These are phyloP conservation scores for Alnus rubra DNA, from an alignment of 306 rosid species.

Conservation along the genomic window DNA sequence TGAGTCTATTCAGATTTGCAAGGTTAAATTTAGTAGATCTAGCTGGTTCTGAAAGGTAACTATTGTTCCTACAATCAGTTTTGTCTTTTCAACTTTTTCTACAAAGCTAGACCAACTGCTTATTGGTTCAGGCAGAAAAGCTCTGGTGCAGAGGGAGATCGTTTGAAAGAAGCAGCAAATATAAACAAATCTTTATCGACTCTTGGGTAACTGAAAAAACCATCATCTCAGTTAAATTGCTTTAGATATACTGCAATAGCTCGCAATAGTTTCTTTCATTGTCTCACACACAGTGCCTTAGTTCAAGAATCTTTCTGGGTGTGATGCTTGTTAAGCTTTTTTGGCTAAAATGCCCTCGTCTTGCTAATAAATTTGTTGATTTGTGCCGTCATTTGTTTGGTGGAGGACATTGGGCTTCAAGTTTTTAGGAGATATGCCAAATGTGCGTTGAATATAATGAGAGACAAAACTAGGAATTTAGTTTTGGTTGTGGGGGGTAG, in stretches of 20 bases:
- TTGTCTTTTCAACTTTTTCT: conserved; percentile 17
- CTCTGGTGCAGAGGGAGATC: conserved; percentile 94
- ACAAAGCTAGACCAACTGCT: conserved; percentile 27
- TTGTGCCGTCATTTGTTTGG: neutral
- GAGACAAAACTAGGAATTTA: too few species aligned
- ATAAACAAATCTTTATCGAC: conserved; percentile 94
- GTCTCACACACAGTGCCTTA: too few species aligned
- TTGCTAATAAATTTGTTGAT: neutral
- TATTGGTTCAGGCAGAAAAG: conserved; percentile 78
- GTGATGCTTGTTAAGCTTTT: conserved; percentile 3
- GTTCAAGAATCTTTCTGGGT: neutral
- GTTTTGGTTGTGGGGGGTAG: too few species aligned
- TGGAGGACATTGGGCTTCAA: neutral
- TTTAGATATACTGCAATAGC: neutral
- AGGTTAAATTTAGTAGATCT: conserved; percentile 93
- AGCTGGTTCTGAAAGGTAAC: conserved; percentile 97
- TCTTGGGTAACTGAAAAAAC: conserved; percentile 65
- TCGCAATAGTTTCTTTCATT: too few species aligned
- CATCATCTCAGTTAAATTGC: conserved; percentile 28
- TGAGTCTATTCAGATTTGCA: conserved; percentile 85
- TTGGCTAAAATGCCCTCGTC: neutral
- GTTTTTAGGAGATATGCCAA: neutral
- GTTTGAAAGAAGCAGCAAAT: conserved; percentile 93
- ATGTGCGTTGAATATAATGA: conserved; percentile 5
- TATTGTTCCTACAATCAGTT: conserved; percentile 15